Conservation (phyloP, 805 yeast genomes). For the Yamadazyma akitaensis region DNA sequence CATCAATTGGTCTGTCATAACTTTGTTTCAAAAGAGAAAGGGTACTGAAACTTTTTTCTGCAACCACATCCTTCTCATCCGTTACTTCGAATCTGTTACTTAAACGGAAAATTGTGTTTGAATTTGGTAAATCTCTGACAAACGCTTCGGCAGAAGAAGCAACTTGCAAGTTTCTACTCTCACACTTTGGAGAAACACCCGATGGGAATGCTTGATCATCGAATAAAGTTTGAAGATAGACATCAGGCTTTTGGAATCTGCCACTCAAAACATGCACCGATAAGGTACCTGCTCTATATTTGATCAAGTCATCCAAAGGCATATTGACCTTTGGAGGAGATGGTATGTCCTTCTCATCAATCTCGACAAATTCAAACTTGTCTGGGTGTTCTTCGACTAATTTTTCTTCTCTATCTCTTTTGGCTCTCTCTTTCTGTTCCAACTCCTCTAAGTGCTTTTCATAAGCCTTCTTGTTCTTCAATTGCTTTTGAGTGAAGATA, state of each 20-base stretch:
- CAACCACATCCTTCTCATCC: constrained; percentile 46
- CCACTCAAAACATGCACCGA: constrained; percentile 54
- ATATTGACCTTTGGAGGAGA: constrained; percentile 42
- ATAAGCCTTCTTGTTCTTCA: constrained; percentile 44
- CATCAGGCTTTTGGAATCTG: constrained; percentile 43
- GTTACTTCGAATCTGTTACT: constrained; percentile 49
- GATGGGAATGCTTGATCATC: constrained; percentile 66
- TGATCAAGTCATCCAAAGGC: constrained; percentile 50
- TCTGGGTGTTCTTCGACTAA: constrained; percentile 55
- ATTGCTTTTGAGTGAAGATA: constrained; percentile 57
- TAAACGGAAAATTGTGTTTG: constrained; percentile 55
- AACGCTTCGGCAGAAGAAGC: constrained; percentile 57
- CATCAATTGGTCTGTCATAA: constrained; percentile 41
- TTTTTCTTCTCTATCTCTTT: constrained; percentile 49
- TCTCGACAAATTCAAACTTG: constrained; percentile 62
- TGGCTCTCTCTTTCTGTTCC: constrained; percentile 36
- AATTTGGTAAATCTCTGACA: constrained; percentile 67
- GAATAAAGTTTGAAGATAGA: constrained; percentile 54
- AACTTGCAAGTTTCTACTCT: constrained; percentile 41
- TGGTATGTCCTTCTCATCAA: constrained; percentile 33
- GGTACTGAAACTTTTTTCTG: constrained; percentile 50
- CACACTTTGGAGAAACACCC: constrained; percentile 48
- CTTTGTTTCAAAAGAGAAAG: constrained; percentile 52
- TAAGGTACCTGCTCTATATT: constrained; percentile 61
- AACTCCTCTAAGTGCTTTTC: constrained; percentile 34